phyloP scores from a whole-genome alignment of 208 protist genomes.

The Sergeia podlipaevii region DNA sequence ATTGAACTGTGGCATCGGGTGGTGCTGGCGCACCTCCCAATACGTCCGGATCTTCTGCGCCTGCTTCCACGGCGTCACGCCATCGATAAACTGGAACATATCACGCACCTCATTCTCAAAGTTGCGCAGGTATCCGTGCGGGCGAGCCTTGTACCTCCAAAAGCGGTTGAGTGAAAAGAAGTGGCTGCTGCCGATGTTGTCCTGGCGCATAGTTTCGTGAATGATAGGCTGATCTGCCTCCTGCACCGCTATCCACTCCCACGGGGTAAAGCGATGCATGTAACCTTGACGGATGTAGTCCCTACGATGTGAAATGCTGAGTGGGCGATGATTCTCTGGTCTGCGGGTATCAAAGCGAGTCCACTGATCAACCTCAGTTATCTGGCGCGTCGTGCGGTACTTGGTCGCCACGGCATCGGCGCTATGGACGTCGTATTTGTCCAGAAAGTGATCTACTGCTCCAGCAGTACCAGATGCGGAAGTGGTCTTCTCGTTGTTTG shows the following conservation, averaged over 20 bases:
- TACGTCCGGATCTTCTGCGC: slow-evolving; percentile 90
- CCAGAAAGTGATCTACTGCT: slow-evolving; percentile 74
- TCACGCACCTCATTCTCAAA: slow-evolving; percentile 90
- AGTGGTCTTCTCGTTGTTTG: slow-evolving; percentile 43
- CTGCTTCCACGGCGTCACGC: slow-evolving; percentile 86
- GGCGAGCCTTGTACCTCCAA: slow-evolving; percentile 88
- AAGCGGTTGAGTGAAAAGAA: slow-evolving; percentile 84
- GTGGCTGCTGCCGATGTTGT: slow-evolving; percentile 73
- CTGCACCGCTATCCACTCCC: slow-evolving; percentile 90
- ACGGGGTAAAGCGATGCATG: slow-evolving; percentile 84
- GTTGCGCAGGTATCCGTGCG: slow-evolving; percentile 86
- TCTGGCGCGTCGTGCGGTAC: slow-evolving; percentile 82
- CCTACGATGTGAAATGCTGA: slow-evolving; percentile 78
- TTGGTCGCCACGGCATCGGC: slow-evolving; percentile 15
- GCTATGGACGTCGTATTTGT: slow-evolving; percentile 71
- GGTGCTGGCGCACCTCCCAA: slow-evolving; percentile 87
- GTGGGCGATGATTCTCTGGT: slow-evolving; percentile 84
- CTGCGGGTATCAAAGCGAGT: slow-evolving; percentile 55
- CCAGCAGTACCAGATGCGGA: not conserved
- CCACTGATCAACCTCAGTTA: slow-evolving; percentile 87
- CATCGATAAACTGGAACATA: slow-evolving; percentile 83
- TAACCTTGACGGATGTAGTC: slow-evolving; percentile 88
- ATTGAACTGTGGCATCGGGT: slow-evolving; percentile 90
- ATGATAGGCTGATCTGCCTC: slow-evolving; percentile 88
- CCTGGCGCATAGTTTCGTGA: slow-evolving; percentile 68